Conservation (phyloP, 441 rosid species). For the Croton laevigatus region DNA sequence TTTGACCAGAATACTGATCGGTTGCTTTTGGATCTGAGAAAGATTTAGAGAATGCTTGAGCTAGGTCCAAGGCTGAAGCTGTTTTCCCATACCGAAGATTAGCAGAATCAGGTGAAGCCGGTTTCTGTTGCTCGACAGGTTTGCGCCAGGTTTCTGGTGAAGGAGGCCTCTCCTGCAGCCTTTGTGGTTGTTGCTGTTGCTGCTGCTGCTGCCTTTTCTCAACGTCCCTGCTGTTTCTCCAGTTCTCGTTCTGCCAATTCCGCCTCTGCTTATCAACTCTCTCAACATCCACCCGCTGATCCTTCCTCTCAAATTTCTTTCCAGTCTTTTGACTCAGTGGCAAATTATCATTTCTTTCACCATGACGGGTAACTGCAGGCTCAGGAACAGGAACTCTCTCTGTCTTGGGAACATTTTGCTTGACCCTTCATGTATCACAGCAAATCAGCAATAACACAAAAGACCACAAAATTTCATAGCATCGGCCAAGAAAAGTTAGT, state of each 20-base stretch:
- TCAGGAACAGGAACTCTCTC: constrained; percentile 52
- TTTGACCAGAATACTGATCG: constrained; percentile 32
- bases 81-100: constrained; percentile 60
- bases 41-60: constrained; percentile 67
- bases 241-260: constrained; percentile 61
- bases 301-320: constrained; percentile 54
- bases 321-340: constrained; percentile 45
- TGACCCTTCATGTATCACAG: constrained; percentile 37
- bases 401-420: constrained; percentile 33
- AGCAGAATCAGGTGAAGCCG: constrained; percentile 44
- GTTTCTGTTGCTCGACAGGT: constrained; percentile 49
- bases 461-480: neutral
- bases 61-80: constrained; percentile 78
- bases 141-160: constrained; percentile 89
- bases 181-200: constrained; percentile 34
- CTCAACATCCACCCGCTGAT: constrained; percentile 37
- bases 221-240: constrained; percentile 43
- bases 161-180: constrained; percentile 59
- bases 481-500: neutral
- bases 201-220: constrained; percentile 36
- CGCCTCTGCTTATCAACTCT: constrained; percentile 53
- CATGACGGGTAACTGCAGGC: constrained; percentile 29
- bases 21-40: constrained; percentile 52
- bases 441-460: neutral
- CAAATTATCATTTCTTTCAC: constrained; percentile 40